Evolutionary conservation across 768 basidiomycete genomes (phyloP), one percentile per base, ranked within the genome.

Genomic region (Lactifluus hygrophoroides): DNA sequence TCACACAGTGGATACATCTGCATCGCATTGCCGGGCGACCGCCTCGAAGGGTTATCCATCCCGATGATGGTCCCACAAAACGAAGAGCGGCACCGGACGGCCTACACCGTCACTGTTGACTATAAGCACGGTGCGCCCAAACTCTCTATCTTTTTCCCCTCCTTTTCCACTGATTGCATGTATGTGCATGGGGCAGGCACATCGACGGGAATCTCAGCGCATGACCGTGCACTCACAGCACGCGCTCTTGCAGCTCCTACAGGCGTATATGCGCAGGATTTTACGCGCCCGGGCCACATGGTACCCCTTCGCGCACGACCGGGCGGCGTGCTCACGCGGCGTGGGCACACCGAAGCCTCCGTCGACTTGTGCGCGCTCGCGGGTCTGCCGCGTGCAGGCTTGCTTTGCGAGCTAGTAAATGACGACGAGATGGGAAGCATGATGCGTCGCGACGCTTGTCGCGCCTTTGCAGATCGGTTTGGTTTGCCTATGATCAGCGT

Each of bases 21-120:
- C 71, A 80, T 94, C 53, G 82, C 92, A 13, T 77, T 98, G 0
- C 88, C 93, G 0, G 77, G 78, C 14, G 77, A 83, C 9, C 84
- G 90, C 3, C 80, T 99, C 3, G 77, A 85, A 23, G 79, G 82
- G 38, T 84, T 98, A 27, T 76, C 83, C 1, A 82, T 99, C 60
- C 89, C 91, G 5, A 91, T 94, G 88, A 97, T 97, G 94, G 85
- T 94, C n/a, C 79, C 83, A 1, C 74, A 79, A 30, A 97, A 97
- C 70, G 83, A 93, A 67, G 96, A 99, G 65, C 82, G 83, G 38
- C 90, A 94, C 70, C 81, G 83, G 45, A 99, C 96, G 0, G 96
- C 96, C 0, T 99, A 98, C 74, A 93, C 94, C 8, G 76, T 96
- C 59, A 98, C 96, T 0, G 88, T 95, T 47, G 96, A 99, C 73